Percentiles rank a stretch among this genome's conserved stretches.
Evolutionary conservation across 164 flowering plant genomes (phyloP).

Genomic region (Umbilicus rupestris): DNA sequence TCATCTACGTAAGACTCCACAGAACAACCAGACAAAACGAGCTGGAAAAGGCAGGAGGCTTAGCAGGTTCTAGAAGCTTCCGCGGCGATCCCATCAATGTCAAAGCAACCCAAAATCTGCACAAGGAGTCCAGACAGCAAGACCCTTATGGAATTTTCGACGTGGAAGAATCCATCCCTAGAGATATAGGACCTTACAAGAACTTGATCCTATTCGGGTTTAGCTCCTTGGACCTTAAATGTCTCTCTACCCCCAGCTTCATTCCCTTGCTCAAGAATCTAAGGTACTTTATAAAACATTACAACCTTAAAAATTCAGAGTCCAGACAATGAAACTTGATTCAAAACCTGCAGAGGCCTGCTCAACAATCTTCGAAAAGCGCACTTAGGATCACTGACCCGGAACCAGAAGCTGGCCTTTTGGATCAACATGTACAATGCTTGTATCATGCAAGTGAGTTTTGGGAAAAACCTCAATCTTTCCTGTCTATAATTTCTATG

Average conservation of each 20-base stretch:
- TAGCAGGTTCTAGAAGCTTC: slow-evolving; percentile 48
- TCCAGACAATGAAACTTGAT: background rate
- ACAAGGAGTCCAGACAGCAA: slow-evolving; percentile 62
- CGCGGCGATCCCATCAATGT: slow-evolving; percentile 35
- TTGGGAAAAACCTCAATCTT: background rate
- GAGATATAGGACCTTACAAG: slow-evolving; percentile 95
- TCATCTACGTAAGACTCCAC: slow-evolving; percentile 62
- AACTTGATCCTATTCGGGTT: slow-evolving; percentile 70
- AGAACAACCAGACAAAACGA: slow-evolving; percentile 70
- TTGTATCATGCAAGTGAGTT: slow-evolving; percentile 84
- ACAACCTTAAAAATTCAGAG: background rate
- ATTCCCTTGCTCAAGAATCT: slow-evolving; percentile 54
- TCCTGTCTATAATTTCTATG: background rate
- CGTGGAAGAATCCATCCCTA: slow-evolving; percentile 63
- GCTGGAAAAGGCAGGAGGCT: slow-evolving; percentile 48
- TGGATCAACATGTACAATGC: slow-evolving; percentile 99
- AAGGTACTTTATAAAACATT: slow-evolving; percentile 29
- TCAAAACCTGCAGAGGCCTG: slow-evolving; percentile 33
- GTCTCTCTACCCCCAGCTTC: slow-evolving; percentile 53
- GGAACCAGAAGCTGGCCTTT: slow-evolving; percentile 80
- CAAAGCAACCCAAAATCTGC: slow-evolving; percentile 27
- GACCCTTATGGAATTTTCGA: slow-evolving; percentile 84
- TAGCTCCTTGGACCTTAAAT: slow-evolving; percentile 61
- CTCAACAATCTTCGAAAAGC: slow-evolving; percentile 51
- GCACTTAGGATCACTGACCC: slow-evolving; percentile 48